phyloP scores from a whole-genome alignment of 1,284 basidiomycete genomes.

The Athelia psychrophila region DNA sequence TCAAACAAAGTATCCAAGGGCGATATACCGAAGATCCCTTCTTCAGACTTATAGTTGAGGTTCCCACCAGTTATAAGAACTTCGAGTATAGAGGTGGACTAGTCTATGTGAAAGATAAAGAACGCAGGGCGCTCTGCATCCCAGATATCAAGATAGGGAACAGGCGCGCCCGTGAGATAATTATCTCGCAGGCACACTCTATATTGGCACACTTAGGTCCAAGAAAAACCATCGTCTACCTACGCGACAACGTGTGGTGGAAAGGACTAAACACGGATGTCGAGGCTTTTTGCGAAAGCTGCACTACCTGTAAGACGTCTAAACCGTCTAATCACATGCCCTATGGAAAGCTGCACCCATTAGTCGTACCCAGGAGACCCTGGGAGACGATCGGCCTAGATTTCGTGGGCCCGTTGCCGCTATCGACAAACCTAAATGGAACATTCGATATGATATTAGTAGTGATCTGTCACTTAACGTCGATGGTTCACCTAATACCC shows the following conservation, averaged over 20 bases:
- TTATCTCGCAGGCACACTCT: slow-evolving; percentile 26
- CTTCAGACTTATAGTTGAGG: slow-evolving; percentile 8
- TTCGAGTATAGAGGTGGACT: slow-evolving; percentile 12
- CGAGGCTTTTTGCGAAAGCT: slow-evolving; percentile 20
- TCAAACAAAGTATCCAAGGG: slow-evolving; percentile 1
- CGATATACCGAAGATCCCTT: slow-evolving; percentile 7
- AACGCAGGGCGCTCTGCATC: slow-evolving; percentile 12
- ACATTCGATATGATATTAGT: slow-evolving; percentile 27
- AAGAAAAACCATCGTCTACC: slow-evolving; percentile 21
- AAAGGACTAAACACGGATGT: slow-evolving; percentile 21
- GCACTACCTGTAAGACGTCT: slow-evolving; percentile 19
- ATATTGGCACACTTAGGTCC: slow-evolving; percentile 26
- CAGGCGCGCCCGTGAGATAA: slow-evolving; percentile 17
- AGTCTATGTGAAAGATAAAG: slow-evolving; percentile 10
- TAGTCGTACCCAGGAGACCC: slow-evolving; percentile 19
- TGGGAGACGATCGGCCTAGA: slow-evolving; percentile 32
- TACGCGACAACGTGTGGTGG: slow-evolving; percentile 27
- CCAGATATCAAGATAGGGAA: slow-evolving; percentile 10
- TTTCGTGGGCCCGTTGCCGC: slow-evolving; percentile 33
- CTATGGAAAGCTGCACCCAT: slow-evolving; percentile 20
- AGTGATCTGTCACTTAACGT: slow-evolving; percentile 30
- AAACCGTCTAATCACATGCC: slow-evolving; percentile 22
- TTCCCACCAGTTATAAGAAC: slow-evolving; percentile 11
- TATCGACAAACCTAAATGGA: slow-evolving; percentile 21
- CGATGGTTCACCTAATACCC: slow-evolving; percentile 28